phyloP scores from a whole-genome alignment of 2,329 filamentous ascomycete species.

The Triangularia setosa region DNA sequence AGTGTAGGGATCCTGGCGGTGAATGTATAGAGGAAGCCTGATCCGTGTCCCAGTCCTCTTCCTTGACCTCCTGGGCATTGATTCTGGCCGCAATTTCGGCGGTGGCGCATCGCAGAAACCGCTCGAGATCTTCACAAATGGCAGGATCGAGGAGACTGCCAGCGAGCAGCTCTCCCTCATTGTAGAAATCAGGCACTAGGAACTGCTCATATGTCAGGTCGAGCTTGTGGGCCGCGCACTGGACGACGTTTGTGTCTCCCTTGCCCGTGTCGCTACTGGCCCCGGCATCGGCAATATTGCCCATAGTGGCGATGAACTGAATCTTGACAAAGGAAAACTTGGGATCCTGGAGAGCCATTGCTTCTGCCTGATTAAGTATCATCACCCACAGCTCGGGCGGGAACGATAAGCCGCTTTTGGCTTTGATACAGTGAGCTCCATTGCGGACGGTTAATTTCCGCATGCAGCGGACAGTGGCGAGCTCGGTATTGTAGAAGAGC shows the following conservation, averaged over 20 bases:
- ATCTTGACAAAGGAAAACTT: neutral
- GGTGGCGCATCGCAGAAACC: neutral
- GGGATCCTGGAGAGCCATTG: neutral
- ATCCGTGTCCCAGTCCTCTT: neutral
- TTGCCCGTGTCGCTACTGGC: neutral
- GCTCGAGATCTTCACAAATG: neutral
- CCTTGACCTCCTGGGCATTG: neutral
- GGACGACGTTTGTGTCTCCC: neutral
- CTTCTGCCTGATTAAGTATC: neutral
- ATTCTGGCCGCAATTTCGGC: neutral
- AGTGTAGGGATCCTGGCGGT: neutral
- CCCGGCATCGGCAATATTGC: too few species aligned
- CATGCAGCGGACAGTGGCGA: neutral
- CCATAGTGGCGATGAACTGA: neutral
- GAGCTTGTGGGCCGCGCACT: neutral
- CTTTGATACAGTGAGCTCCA: neutral
- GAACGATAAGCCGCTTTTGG: neutral
- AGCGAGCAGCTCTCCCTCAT: neutral
- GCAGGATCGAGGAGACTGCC: neutral
- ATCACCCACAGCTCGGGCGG: neutral
- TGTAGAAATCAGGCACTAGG: neutral
- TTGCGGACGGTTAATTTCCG: neutral
- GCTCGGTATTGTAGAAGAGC: neutral
- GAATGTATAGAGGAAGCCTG: neutral
- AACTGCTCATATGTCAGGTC: neutral